These are phyloP conservation scores for Vaccinium corymbosum DNA, from an alignment of 148 eudicot species.

Conservation along the genomic window DNA sequence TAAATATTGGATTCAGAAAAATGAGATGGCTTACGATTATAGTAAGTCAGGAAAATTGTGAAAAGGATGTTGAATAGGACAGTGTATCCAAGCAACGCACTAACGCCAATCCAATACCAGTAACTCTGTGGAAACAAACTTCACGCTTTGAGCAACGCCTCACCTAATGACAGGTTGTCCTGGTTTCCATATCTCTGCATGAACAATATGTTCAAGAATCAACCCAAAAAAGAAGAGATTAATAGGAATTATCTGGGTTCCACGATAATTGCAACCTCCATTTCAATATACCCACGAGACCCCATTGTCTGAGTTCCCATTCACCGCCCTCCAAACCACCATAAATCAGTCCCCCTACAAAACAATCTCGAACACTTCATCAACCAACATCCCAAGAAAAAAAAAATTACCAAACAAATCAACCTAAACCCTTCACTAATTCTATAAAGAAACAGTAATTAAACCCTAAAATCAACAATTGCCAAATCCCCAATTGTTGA, in stretches of 20 bases:
- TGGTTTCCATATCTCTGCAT: constrained; percentile 38
- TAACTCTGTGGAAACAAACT: constrained; percentile 77
- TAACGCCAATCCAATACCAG: constrained; percentile 97
- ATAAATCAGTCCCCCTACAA: constrained; percentile 22
- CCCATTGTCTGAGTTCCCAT: constrained; percentile 81
- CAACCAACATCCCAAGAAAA: neutral
- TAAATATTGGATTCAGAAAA: neutral
- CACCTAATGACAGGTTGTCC: constrained; percentile 47
- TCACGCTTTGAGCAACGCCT: constrained; percentile 59
- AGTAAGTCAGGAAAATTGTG: constrained; percentile 68
- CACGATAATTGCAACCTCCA: too few relatives aligned
- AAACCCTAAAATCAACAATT: too few relatives aligned
- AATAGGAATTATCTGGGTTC: too few relatives aligned
- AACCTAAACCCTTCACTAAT: neutral
- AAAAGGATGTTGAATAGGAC: constrained; percentile 75
- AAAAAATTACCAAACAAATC: neutral
- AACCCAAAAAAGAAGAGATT: too few relatives aligned
- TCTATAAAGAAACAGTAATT: too few relatives aligned
- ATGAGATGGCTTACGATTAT: constrained; percentile 63
- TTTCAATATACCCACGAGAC: constrained; percentile 31
- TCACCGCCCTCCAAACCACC: constrained; percentile 23
- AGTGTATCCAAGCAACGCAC: constrained; percentile 78
- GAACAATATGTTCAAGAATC: neutral
- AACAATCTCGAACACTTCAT: constrained; percentile 9
- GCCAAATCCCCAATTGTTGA: too few relatives aligned